phyloP scores from a whole-genome alignment of 2,329 filamentous ascomycete species.

The Aspergillus brasiliensis region DNA sequence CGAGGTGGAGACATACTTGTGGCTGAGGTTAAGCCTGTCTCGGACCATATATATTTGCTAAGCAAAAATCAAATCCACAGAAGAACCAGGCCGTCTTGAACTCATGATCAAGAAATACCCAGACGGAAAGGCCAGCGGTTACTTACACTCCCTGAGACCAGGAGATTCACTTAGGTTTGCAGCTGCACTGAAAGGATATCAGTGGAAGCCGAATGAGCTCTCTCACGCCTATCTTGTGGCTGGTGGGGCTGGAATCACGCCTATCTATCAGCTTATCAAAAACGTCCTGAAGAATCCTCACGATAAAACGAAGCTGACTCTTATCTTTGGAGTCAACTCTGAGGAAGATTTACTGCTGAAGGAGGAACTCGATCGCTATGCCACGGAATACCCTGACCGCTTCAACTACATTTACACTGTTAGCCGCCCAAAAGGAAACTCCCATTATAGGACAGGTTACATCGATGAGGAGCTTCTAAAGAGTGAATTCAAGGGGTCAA shows the following conservation, averaged over 20 bases:
- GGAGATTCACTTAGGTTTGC: slow-evolving; percentile 64
- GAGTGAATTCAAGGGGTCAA: slow-evolving; percentile 48
- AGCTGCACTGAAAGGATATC: slow-evolving; percentile 56
- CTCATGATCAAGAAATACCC: slow-evolving; percentile 71
- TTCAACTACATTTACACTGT: slow-evolving; percentile 63
- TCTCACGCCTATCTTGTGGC: slow-evolving; percentile 66
- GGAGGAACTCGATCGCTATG: slow-evolving; percentile 57
- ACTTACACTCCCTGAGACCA: slow-evolving; percentile 67
- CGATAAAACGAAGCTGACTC: slow-evolving; percentile 64
- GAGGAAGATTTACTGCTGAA: slow-evolving; percentile 63
- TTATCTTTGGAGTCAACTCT: slow-evolving; percentile 68
- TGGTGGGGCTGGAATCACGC: slow-evolving; percentile 73
- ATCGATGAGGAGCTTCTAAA: slow-evolving; percentile 60
- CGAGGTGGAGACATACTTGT: background rate
- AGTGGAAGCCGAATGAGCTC: slow-evolving; percentile 54
- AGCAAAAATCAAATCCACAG: slow-evolving; percentile 34
- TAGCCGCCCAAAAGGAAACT: slow-evolving; percentile 44
- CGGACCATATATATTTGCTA: background rate
- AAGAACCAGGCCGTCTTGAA: slow-evolving; percentile 62
- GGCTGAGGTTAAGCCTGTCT: no score
- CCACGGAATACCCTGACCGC: slow-evolving; percentile 54
- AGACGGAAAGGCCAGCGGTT: slow-evolving; percentile 62
- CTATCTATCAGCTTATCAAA: slow-evolving; percentile 65
- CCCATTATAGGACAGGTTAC: slow-evolving; percentile 36
- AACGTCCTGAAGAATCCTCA: slow-evolving; percentile 63